Evolutionary conservation across 345 rosid species (phyloP).

Genomic region (Anastatica hierochuntica): DNA sequence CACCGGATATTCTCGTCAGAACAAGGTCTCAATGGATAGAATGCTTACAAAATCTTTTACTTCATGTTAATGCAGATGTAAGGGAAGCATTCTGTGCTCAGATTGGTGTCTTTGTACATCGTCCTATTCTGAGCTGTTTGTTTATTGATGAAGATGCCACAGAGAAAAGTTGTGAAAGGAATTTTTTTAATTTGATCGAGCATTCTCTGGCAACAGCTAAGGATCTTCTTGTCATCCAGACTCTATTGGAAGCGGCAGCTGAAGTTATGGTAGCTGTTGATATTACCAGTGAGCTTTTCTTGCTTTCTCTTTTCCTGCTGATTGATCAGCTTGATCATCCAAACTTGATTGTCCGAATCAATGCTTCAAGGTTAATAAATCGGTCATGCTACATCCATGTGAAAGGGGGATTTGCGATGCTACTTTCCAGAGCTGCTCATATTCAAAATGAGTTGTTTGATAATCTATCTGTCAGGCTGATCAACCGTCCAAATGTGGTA

Average conservation of each 20-base stretch:
- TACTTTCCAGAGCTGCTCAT: conserved; percentile 51
- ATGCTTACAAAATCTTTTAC: conserved; percentile 54
- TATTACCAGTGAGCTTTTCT: conserved; percentile 55
- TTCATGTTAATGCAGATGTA: conserved; percentile 51
- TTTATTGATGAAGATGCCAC: conserved; percentile 36
- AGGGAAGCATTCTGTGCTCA: conserved; percentile 86
- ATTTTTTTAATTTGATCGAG: conserved; percentile 49
- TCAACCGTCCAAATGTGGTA: conserved; percentile 51
- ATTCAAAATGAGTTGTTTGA: conserved; percentile 54
- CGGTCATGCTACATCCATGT: conserved; percentile 64
- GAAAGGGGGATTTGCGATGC: conserved; percentile 60
- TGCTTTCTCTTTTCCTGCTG: conserved; percentile 55
- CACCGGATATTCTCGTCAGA: conserved; percentile 37
- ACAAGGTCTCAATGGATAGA: conserved; percentile 56
- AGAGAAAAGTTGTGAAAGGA: conserved; percentile 33
- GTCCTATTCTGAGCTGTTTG: conserved; percentile 37
- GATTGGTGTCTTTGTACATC: conserved; percentile 53
- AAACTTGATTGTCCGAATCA: conserved; percentile 52
- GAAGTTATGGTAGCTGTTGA: conserved; percentile 71
- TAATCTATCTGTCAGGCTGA: conserved; percentile 52
- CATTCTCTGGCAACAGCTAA: conserved; percentile 44
- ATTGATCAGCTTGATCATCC: conserved; percentile 83
- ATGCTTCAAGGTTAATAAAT: conserved; percentile 60
- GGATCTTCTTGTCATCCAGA: conserved; percentile 60
- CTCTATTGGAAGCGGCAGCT: conserved; percentile 64